Evolutionary conservation across 106 monocot genomes (phyloP).

Genomic region (Platanthera guangdongensis): DNA sequence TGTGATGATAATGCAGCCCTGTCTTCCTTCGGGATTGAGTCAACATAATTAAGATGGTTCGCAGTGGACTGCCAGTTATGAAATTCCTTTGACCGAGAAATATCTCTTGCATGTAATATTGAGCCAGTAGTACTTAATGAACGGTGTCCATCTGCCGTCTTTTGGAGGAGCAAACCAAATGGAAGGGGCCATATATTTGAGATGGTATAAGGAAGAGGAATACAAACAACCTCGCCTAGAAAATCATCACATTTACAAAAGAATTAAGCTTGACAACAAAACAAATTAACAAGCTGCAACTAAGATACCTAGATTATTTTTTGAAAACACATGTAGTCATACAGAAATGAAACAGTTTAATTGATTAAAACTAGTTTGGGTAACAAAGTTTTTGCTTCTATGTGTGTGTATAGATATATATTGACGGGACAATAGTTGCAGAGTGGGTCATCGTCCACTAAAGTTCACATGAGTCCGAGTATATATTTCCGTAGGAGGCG

Average conservation of each 20-base stretch:
- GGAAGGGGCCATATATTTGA: constrained; percentile 75
- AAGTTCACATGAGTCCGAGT: no score
- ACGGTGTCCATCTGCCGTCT: constrained; percentile 41
- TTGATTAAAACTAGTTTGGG: not conserved
- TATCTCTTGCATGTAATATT: constrained; percentile 44
- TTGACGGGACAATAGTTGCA: no score
- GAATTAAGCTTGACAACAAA: not conserved
- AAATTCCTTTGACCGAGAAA: constrained; percentile 49
- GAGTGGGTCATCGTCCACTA: no score
- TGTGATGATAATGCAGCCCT: constrained; percentile 48
- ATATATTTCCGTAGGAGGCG: no score
- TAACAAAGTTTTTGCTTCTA: no score
- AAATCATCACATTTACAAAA: not conserved
- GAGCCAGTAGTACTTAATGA: constrained; percentile 40
- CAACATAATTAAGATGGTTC: constrained; percentile 27
- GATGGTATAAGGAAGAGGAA: constrained; percentile 63
- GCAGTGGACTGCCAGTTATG: constrained; percentile 22
- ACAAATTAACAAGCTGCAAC: not conserved
- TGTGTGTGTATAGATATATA: no score
- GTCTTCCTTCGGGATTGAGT: constrained; percentile 41
- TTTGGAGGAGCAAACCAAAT: constrained; percentile 82
- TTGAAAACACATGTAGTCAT: not conserved
- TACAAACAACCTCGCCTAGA: constrained; percentile 68
- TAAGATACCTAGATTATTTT: not conserved
- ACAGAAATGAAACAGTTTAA: not conserved